phyloP scores from a whole-genome alignment of 1,284 basidiomycete genomes.

The Cutaneotrichosporon curvatum region DNA sequence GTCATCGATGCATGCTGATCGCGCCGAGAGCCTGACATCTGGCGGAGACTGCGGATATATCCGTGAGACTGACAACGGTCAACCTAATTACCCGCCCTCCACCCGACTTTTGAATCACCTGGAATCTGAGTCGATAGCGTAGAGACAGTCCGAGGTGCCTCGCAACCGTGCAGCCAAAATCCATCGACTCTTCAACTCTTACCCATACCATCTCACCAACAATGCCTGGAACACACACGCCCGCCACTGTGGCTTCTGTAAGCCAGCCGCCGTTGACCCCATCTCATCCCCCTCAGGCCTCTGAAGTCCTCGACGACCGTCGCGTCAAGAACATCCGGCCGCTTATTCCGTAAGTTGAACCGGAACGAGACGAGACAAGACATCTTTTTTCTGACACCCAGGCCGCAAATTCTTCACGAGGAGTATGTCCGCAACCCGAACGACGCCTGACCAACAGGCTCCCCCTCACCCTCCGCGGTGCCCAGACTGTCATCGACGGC shows the following conservation, averaged over 20 bases:
- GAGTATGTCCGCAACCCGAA: conserved; percentile 49
- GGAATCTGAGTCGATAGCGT: neutral
- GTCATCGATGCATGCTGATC: too few relatives aligned
- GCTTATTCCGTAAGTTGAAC: conserved; percentile 57
- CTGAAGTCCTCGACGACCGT: conserved; percentile 73
- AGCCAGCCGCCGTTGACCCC: conserved; percentile 2
- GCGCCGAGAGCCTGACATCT: conserved; percentile 1
- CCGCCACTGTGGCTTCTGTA: conserved; percentile 26
- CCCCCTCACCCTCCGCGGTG: conserved; percentile 42
- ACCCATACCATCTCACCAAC: neutral
- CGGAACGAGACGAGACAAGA: too few relatives aligned
- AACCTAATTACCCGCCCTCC: neutral
- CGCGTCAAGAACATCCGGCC: conserved; percentile 78
- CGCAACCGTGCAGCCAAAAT: too few relatives aligned
- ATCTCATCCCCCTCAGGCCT: conserved; percentile 48
- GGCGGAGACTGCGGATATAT: neutral
- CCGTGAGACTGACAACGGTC: neutral
- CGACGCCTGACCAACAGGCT: conserved; percentile 22
- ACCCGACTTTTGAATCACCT: neutral
- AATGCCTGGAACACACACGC: conserved; percentile 4
- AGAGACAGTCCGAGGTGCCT: too few relatives aligned
- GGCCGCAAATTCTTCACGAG: conserved; percentile 81
- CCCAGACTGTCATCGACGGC: conserved; percentile 68
- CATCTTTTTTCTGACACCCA: conserved; percentile 15
- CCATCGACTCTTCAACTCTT: neutral